phyloP scores from a whole-genome alignment of 2,329 filamentous ascomycete species.

The Exophiala sp. region DNA sequence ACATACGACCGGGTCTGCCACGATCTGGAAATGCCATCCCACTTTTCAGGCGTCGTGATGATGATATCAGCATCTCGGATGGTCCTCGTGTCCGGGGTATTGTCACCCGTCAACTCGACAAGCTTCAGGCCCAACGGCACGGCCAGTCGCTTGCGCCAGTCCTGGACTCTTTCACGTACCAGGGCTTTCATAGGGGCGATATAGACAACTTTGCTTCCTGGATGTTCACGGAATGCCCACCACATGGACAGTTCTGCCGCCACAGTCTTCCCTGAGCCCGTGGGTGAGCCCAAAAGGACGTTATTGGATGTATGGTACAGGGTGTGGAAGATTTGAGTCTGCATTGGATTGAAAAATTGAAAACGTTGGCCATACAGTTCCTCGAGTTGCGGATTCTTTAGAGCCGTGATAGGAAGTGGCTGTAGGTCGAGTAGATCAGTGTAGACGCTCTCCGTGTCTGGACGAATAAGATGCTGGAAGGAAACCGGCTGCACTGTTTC shows the following conservation, averaged over 20 bases:
- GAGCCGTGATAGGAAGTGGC: conserved; percentile 74
- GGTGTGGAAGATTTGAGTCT: conserved; percentile 96
- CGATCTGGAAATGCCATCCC: conserved; percentile 97
- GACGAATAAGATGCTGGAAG: conserved; percentile 94
- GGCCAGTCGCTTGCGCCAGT: conserved; percentile 81
- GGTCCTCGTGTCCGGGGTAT: conserved; percentile 91
- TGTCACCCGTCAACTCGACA: conserved; percentile 94
- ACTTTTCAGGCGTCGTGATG: conserved; percentile 98
- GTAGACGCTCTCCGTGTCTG: conserved; percentile 95
- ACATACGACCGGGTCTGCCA: conserved; percentile 98
- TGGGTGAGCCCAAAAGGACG: conserved; percentile 89
- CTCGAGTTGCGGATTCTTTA: conserved; percentile 82
- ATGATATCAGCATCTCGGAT: conserved; percentile 97
- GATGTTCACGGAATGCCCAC: conserved; percentile 95
- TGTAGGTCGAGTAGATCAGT: conserved; percentile 90
- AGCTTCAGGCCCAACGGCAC: conserved; percentile 78
- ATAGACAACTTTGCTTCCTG: conserved; percentile 95
- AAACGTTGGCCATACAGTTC: conserved; percentile 85
- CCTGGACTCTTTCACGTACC: conserved; percentile 90
- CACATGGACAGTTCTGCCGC: conserved; percentile 97
- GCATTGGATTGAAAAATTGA: conserved; percentile 98
- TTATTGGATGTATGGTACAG: conserved; percentile 90
- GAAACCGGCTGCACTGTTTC: conserved; percentile 94
- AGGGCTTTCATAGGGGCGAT: conserved; percentile 99
- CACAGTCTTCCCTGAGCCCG: conserved; percentile 94